These are phyloP conservation scores for Arachnomyces sp. DNA, from an alignment of 2,329 filamentous ascomycete species.

Conservation along the genomic window DNA sequence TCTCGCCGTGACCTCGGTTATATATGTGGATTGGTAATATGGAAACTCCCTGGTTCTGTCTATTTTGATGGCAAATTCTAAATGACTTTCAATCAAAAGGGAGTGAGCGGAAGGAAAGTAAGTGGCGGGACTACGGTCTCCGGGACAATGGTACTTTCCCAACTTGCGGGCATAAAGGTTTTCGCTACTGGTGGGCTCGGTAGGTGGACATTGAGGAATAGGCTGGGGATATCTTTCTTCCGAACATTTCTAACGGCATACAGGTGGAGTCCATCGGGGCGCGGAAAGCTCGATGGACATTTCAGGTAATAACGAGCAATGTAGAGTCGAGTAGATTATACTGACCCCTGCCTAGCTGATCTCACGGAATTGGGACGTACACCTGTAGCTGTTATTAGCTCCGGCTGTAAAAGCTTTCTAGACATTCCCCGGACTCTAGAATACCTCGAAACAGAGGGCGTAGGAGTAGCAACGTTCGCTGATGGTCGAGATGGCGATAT, in stretches of 20 bases:
- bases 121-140: conserved; percentile 91
- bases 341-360: conserved; percentile 52
- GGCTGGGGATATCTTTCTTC: conserved; percentile 13
- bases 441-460: conserved; percentile 61
- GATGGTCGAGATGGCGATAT: conserved; percentile 65
- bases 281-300: conserved; percentile 84
- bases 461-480: conserved; percentile 79
- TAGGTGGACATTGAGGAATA: conserved; percentile 12
- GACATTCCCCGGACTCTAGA: conserved; percentile 87
- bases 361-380: conserved; percentile 88
- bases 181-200: conserved; percentile 90
- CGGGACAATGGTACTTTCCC: conserved; percentile 83
- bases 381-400: conserved; percentile 76
- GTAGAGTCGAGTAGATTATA: background rate
- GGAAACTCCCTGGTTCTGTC: background rate
- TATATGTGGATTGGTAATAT: conserved; percentile 61
- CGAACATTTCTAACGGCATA: background rate
- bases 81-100: conserved; percentile 41
- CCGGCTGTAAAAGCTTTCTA: conserved; percentile 91
- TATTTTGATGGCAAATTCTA: conserved; percentile 2
- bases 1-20: conserved; percentile 82
- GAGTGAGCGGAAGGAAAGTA: conserved; percentile 56
- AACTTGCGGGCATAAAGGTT: conserved; percentile 77
- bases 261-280: conserved; percentile 78
- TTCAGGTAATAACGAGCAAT: conserved; percentile 43